A percentile compares a stretch with the other conserved stretches of the same genome.
Evolutionary conservation across 768 basidiomycete species (phyloP).

Genomic region (Paxillus involutus): DNA sequence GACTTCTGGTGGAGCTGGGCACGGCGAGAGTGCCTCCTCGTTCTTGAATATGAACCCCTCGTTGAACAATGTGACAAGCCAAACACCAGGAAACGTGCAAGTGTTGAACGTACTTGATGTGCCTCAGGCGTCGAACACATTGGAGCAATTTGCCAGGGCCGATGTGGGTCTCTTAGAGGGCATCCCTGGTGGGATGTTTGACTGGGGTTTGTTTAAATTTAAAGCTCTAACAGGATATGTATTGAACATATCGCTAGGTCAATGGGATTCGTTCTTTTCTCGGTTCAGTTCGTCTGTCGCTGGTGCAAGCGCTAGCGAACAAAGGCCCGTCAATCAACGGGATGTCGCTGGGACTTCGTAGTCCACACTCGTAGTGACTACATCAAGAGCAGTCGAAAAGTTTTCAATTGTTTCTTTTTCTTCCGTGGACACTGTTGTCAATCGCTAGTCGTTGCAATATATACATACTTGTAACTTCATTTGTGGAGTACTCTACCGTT

Average conservation of each 20-base stretch:
- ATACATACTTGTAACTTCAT: constrained; percentile 13
- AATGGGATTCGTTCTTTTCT: constrained; percentile 83
- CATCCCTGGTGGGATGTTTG: constrained; percentile 83
- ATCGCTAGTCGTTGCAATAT: constrained; percentile 5
- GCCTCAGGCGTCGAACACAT: constrained; percentile 49
- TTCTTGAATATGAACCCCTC: constrained; percentile 73
- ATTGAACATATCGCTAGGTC: constrained; percentile 43
- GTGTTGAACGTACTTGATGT: constrained; percentile 76
- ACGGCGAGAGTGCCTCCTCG: constrained; percentile 27
- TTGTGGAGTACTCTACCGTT: neutral
- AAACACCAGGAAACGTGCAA: constrained; percentile 56
- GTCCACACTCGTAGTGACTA: neutral
- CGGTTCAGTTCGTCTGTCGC: constrained; percentile 40
- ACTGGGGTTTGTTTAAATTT: constrained; percentile 65
- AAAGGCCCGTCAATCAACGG: neutral
- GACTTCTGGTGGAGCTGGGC: constrained; percentile 25
- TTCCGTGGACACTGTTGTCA: neutral
- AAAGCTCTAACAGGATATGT: neutral
- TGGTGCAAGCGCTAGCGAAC: constrained; percentile 1
- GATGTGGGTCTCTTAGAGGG: constrained; percentile 75
- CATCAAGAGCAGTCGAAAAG: neutral
- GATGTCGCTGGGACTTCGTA: neutral
- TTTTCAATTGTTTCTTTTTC: neutral
- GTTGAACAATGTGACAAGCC: constrained; percentile 50
- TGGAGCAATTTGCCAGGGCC: constrained; percentile 65